Evolutionary conservation across 148 eudicot species (phyloP).

Genomic region (Persicaria tinctoria): DNA sequence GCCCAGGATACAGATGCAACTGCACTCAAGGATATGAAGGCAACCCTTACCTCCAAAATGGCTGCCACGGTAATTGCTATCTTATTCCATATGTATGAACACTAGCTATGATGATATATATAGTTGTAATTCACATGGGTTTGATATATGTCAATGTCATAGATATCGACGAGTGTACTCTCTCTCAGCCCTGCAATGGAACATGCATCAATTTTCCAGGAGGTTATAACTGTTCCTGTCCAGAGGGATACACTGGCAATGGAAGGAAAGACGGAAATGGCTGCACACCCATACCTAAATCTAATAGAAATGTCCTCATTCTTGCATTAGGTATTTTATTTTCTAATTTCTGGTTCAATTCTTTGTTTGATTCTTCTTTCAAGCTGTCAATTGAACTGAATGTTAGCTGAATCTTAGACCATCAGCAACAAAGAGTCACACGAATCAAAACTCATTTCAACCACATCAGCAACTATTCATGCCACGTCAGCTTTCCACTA

Average conservation of each 20-base stretch:
- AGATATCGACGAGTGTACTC: background rate
- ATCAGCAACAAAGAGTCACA: too few relatives aligned
- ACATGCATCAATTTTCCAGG: background rate
- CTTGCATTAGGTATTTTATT: background rate
- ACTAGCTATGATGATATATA: too few relatives aligned
- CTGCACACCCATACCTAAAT: background rate
- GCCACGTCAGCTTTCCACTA: too few relatives aligned
- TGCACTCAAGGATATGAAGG: constrained; percentile 2
- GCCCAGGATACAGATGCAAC: background rate
- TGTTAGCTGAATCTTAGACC: too few relatives aligned
- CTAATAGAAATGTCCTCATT: constrained; percentile 5
- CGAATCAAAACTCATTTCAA: too few relatives aligned
- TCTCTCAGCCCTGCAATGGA: background rate
- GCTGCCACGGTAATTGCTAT: background rate
- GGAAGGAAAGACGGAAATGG: background rate
- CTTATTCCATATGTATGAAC: background rate
- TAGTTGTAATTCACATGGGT: background rate
- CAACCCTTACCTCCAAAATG: background rate
- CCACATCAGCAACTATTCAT: too few relatives aligned
- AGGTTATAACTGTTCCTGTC: background rate
- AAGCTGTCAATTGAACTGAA: background rate
- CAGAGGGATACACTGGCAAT: background rate
- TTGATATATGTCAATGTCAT: background rate
- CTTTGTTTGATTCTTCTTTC: background rate
- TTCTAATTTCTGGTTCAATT: too few relatives aligned